These are phyloP conservation scores for Cerioporus squamosus DNA, from an alignment of 1,284 basidiomycete species.

Conservation along the genomic window DNA sequence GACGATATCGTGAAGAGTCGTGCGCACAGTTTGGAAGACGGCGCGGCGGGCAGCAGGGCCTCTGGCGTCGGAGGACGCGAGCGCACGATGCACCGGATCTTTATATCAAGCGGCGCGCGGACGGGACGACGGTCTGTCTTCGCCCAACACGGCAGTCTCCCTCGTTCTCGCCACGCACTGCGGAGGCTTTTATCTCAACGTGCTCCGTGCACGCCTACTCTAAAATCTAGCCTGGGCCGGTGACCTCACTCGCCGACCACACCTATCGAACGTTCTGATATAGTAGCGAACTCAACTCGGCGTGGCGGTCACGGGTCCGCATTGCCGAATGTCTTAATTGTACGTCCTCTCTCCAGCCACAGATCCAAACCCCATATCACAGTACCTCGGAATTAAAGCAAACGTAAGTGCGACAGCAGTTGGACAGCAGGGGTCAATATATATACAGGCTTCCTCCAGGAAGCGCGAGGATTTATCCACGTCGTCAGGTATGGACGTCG, in stretches of 20 bases:
- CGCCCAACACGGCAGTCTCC: constrained; percentile 20
- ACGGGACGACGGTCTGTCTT: constrained; percentile 9
- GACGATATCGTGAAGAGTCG: neutral
- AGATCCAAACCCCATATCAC: too few relatives aligned
- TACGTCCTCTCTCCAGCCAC: neutral
- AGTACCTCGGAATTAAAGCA: neutral
- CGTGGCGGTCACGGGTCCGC: neutral
- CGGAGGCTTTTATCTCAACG: constrained; percentile 17
- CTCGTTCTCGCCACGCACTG: constrained; percentile 23
- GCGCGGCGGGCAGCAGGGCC: constrained; percentile 17
- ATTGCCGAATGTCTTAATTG: neutral
- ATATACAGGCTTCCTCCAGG: constrained; percentile 1
- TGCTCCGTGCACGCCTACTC: constrained; percentile 12
- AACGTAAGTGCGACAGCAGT: constrained; percentile 7
- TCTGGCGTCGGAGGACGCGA: constrained; percentile 20
- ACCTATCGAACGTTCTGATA: constrained; percentile 12
- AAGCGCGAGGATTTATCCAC: neutral
- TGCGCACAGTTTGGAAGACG: constrained; percentile 1
- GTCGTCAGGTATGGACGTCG: constrained; percentile 10
- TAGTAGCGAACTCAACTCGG: neutral
- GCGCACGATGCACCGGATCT: constrained; percentile 23
- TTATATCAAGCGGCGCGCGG: constrained; percentile 24
- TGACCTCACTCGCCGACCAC: constrained; percentile 4
- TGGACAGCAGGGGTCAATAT: neutral
- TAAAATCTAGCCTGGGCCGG: constrained; percentile 7